A percentile compares a stretch with the other conserved stretches of the same genome.
Evolutionary conservation across 2,329 filamentous ascomycete genomes (phyloP).

Genomic region (Ophiognomonia clavigignenti-juglandacearum): DNA sequence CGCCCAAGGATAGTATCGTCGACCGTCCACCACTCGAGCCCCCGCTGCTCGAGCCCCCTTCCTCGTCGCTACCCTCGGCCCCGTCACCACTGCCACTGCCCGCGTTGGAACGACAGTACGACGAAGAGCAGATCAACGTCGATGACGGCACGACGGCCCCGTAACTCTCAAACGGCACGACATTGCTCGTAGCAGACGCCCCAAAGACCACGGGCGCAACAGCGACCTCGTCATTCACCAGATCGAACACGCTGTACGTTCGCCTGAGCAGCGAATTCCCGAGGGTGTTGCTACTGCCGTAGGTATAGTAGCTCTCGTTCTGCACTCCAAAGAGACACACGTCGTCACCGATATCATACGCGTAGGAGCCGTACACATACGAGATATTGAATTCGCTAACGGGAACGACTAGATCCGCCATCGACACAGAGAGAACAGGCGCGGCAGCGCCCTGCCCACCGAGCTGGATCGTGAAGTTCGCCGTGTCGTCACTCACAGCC

Average conservation of each 20-base stretch:
- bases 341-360: neutral
- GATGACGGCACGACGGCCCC: slow-evolving; percentile 23
- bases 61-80: neutral
- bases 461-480: slow-evolving; percentile 23
- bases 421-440: slow-evolving; percentile 21
- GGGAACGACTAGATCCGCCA: slow-evolving; percentile 26
- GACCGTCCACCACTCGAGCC: neutral
- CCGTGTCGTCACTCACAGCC: slow-evolving; percentile 17
- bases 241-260: slow-evolving; percentile 29
- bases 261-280: slow-evolving; percentile 24
- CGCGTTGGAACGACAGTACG: neutral
- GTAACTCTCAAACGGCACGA: slow-evolving; percentile 24
- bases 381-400: neutral
- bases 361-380: no score
- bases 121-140: slow-evolving; percentile 17
- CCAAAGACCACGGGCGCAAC: slow-evolving; percentile 25
- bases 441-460: slow-evolving; percentile 19
- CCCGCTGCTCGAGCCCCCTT: no score
- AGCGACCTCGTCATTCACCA: slow-evolving; percentile 27
- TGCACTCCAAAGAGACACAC: slow-evolving; percentile 29
- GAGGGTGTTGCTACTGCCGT: slow-evolving; percentile 13
- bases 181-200: slow-evolving; percentile 15
- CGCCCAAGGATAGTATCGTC: slow-evolving; percentile 6
- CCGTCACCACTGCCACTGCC: neutral
- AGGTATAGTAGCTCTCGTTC: slow-evolving; percentile 14